A percentile compares a stretch with the other conserved stretches of the same genome.
phyloP scores from a whole-genome alignment of 2,329 filamentous ascomycete species.

The Mycogone perniciosa region DNA sequence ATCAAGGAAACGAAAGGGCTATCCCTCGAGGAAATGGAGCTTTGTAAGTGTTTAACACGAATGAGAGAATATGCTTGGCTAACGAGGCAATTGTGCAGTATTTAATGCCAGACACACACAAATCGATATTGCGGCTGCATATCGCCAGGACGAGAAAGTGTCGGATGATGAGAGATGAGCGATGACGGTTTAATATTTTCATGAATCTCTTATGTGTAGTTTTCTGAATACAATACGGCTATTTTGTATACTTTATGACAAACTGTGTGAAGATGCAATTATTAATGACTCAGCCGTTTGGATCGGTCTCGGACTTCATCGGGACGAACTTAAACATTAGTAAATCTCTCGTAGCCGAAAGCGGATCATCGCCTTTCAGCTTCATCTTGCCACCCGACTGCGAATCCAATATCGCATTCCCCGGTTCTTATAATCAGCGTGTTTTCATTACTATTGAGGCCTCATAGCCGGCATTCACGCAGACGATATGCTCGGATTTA shows the following conservation, averaged over 20 bases:
- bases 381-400: no score
- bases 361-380: no score
- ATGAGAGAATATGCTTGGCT: neutral
- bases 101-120: constrained; percentile 17
- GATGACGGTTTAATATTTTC: neutral
- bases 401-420: no score
- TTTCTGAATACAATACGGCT: neutral
- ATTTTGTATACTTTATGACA: constrained; percentile 2
- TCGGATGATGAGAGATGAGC: constrained; percentile 7
- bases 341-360: no score
- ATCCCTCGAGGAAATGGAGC: constrained; percentile 24
- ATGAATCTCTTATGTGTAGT: neutral
- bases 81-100: constrained; percentile 11
- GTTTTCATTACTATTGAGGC: neutral
- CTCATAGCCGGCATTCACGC: neutral
- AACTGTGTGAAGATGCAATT: neutral
- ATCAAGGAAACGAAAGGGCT: constrained; percentile 18
- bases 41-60: constrained; percentile 7
- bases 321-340: no score
- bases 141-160: constrained; percentile 7
- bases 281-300: neutral
- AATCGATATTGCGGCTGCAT: constrained; percentile 10
- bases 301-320: no score
- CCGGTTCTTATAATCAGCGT: no score
- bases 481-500: neutral